phyloP scores from a whole-genome alignment of 2,329 filamentous ascomycete genomes.

The Xylaria arbuscula region DNA sequence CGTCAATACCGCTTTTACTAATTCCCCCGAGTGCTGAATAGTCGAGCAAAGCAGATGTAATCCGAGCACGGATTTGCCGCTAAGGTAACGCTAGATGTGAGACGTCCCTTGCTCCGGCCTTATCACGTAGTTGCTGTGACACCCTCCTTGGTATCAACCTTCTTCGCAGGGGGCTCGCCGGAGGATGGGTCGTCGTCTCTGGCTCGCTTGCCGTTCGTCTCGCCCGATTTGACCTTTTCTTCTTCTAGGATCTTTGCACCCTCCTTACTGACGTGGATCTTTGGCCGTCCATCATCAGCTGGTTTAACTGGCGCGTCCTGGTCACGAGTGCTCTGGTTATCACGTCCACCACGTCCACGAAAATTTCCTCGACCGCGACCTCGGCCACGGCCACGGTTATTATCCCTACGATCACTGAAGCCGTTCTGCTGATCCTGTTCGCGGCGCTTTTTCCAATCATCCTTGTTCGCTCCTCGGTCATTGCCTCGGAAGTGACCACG shows the following conservation, averaged over 20 bases:
- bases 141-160: slow-evolving; percentile 66
- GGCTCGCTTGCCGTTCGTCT: slow-evolving; percentile 63
- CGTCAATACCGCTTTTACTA: slow-evolving; percentile 5
- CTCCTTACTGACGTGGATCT: slow-evolving; percentile 59
- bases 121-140: slow-evolving; percentile 41
- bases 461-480: slow-evolving; percentile 55
- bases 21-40: slow-evolving; percentile 7
- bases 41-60: slow-evolving; percentile 27
- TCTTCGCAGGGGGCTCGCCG: slow-evolving; percentile 68
- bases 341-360: slow-evolving; percentile 55
- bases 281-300: slow-evolving; percentile 53
- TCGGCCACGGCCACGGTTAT: slow-evolving; percentile 51
- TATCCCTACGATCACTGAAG: slow-evolving; percentile 61
- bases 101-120: slow-evolving; percentile 1
- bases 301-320: slow-evolving; percentile 48
- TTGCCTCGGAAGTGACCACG: slow-evolving; percentile 53
- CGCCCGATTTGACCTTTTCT: slow-evolving; percentile 37
- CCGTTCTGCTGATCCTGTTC: slow-evolving; percentile 71
- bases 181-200: slow-evolving; percentile 63
- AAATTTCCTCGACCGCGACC: slow-evolving; percentile 56
- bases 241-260: slow-evolving; percentile 52
- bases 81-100: slow-evolving; percentile 3
- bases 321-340: slow-evolving; percentile 52
- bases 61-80: slow-evolving; percentile 10
- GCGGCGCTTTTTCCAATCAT: slow-evolving; percentile 73